These are phyloP conservation scores for Cladosporium sp. DNA, from an alignment of 2,329 filamentous ascomycete species.

Conservation along the genomic window DNA sequence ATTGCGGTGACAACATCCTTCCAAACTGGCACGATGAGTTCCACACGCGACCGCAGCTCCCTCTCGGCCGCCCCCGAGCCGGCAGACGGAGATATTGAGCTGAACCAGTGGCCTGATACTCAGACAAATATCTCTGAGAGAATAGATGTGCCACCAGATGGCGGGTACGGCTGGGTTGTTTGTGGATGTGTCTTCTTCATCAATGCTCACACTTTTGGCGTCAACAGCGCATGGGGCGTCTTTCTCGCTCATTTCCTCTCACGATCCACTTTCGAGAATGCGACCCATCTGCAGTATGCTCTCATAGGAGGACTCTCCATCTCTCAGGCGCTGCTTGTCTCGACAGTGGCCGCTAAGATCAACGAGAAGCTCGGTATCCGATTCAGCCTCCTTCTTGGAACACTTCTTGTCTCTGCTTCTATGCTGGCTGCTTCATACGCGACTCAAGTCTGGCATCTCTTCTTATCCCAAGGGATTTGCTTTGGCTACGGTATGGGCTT, in stretches of 20 bases:
- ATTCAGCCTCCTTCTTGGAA: slow-evolving; percentile 64
- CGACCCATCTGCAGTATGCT: slow-evolving; percentile 67
- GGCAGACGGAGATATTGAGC: not conserved
- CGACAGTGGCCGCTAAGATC: slow-evolving; percentile 64
- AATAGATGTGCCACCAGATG: slow-evolving; percentile 55
- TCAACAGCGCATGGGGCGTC: slow-evolving; percentile 59
- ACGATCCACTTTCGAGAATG: slow-evolving; percentile 60
- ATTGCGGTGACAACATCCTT: not conserved
- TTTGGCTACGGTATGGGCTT: slow-evolving; percentile 76
- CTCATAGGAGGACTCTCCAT: slow-evolving; percentile 73
- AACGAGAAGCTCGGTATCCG: slow-evolving; percentile 64
- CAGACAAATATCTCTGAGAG: slow-evolving; percentile 19
- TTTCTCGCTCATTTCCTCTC: slow-evolving; percentile 73
- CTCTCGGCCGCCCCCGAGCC: not conserved
- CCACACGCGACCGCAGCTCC: not conserved
- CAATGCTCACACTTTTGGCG: slow-evolving; percentile 50
- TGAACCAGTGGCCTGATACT: not conserved
- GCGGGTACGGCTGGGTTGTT: slow-evolving; percentile 60
- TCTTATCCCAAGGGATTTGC: slow-evolving; percentile 70
- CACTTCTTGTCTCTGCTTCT: slow-evolving; percentile 61
- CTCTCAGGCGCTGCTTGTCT: slow-evolving; percentile 64
- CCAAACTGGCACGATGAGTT: not conserved
- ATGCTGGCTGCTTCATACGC: slow-evolving; percentile 71
- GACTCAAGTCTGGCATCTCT: slow-evolving; percentile 70
- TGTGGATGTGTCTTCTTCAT: slow-evolving; percentile 46